phyloP scores from a whole-genome alignment of 164 flowering plant genomes.

The Stephania yunnanensis region DNA sequence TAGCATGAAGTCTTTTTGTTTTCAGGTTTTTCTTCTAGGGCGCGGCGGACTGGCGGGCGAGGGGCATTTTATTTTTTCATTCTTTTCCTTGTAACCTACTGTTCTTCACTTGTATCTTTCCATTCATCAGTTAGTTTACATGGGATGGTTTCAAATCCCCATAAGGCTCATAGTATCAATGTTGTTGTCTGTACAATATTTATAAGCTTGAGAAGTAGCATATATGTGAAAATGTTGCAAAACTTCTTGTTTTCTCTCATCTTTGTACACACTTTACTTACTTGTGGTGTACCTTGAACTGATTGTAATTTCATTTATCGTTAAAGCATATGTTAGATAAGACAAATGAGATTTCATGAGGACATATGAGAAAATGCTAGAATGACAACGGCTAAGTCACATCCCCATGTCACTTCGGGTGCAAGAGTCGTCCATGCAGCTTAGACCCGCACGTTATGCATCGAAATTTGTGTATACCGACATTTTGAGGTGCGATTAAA shows the following conservation, averaged over 20 bases:
- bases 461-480: too few species aligned
- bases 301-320: too few species aligned
- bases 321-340: too few species aligned
- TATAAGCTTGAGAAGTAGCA: slow-evolving; percentile 21
- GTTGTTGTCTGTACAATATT: slow-evolving; percentile 37
- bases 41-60: neutral
- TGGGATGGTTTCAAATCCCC: slow-evolving; percentile 10
- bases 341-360: too few species aligned
- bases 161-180: neutral
- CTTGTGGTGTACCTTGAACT: neutral
- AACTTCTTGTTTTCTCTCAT: neutral
- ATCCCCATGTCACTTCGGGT: too few species aligned
- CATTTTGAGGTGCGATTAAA: too few species aligned
- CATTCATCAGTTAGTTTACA: neutral
- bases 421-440: too few species aligned
- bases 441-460: too few species aligned
- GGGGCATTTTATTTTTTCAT: slow-evolving; percentile 2
- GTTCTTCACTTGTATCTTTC: slow-evolving; percentile 9
- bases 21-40: neutral
- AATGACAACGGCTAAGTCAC: too few species aligned
- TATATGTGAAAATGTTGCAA: neutral
- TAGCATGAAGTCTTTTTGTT: slow-evolving; percentile 9
- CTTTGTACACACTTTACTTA: neutral
- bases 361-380: too few species aligned
- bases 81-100: neutral